A percentile compares a stretch with the other conserved stretches of the same genome.
Conservation (phyloP, 495 filamentous ascomycete species). For the Emericellopsis terricola region DNA sequence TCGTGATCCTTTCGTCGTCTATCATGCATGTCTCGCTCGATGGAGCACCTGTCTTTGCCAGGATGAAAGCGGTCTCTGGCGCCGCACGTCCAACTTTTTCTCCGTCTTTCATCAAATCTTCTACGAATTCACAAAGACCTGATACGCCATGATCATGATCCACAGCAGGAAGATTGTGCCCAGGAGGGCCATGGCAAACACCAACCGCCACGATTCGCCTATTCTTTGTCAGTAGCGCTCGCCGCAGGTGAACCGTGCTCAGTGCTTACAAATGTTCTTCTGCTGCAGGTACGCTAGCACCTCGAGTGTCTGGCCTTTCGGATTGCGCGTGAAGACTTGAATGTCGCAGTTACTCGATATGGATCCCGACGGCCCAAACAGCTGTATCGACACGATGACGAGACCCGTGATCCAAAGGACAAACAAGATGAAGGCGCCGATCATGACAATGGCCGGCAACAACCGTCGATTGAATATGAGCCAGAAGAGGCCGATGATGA, state of each 20-base stretch:
- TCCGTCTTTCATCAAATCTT: no score
- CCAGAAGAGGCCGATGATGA: conserved; percentile 50
- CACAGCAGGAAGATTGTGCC: conserved; percentile 76
- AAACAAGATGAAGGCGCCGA: conserved; percentile 86
- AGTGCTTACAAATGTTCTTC: conserved; percentile 72
- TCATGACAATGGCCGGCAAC: conserved; percentile 75
- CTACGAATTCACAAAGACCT: conserved; percentile 51
- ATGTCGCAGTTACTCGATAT: conserved; percentile 67
- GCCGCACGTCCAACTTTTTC: no score
- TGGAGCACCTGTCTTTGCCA: no score
- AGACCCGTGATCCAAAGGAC: conserved; percentile 81
- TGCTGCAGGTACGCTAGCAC: conserved; percentile 83
- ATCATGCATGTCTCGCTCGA: no score
- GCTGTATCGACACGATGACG: conserved; percentile 76
- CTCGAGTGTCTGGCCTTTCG: conserved; percentile 41
- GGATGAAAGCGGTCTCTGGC: no score
- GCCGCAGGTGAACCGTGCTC: conserved; percentile 13
- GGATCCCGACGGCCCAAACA: conserved; percentile 62
- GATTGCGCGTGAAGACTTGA: conserved; percentile 40
- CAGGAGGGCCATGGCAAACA: conserved; percentile 53
- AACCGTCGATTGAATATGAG: conserved; percentile 65
- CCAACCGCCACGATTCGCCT: conserved; percentile 41
- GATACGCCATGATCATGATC: conserved; percentile 87
- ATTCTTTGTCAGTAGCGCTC: conserved; percentile 9
- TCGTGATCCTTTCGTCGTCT: no score